These are phyloP conservation scores for Mycena metata DNA, from an alignment of 768 basidiomycete species.

Conservation along the genomic window DNA sequence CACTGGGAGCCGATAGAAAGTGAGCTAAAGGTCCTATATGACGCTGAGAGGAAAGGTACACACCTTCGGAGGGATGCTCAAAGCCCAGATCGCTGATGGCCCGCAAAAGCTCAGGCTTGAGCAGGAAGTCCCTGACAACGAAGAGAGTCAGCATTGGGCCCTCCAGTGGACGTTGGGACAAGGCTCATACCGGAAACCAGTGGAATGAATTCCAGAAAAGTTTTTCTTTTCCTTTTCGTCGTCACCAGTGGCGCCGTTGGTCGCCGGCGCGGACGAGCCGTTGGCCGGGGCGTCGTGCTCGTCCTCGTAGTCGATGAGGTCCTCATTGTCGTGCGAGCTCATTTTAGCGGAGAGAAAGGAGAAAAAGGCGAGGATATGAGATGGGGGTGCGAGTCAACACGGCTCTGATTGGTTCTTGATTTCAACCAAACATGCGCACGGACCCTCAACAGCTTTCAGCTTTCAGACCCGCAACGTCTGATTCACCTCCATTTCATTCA, in stretches of 20 bases:
- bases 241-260: constrained; percentile 65
- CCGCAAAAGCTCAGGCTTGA: constrained; percentile 96
- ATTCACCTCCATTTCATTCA: not conserved
- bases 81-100: constrained; percentile 99
- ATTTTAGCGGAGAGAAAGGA: constrained; percentile 56
- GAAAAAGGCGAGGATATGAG: constrained; percentile 36
- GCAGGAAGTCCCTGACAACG: constrained; percentile 88
- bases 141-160: constrained; percentile 33
- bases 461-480: not conserved
- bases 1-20: constrained; percentile 62
- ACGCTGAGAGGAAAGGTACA: constrained; percentile 33
- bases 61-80: constrained; percentile 99
- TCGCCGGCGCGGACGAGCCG: constrained; percentile 60
- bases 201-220: constrained; percentile 99
- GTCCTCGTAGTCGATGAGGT: constrained; percentile 95
- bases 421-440: constrained; percentile 34
- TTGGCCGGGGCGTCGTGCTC: constrained; percentile 84
- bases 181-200: constrained; percentile 89
- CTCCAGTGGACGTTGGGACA: constrained; percentile 15
- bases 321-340: constrained; percentile 90
- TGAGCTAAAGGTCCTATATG: not conserved
- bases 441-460: constrained; percentile 25
- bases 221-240: constrained; percentile 95
- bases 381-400: constrained; percentile 41
- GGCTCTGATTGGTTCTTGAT: not conserved